These are phyloP conservation scores for Penicillium psychrosexuale DNA, from an alignment of 2,329 filamentous ascomycete genomes.

Conservation along the genomic window DNA sequence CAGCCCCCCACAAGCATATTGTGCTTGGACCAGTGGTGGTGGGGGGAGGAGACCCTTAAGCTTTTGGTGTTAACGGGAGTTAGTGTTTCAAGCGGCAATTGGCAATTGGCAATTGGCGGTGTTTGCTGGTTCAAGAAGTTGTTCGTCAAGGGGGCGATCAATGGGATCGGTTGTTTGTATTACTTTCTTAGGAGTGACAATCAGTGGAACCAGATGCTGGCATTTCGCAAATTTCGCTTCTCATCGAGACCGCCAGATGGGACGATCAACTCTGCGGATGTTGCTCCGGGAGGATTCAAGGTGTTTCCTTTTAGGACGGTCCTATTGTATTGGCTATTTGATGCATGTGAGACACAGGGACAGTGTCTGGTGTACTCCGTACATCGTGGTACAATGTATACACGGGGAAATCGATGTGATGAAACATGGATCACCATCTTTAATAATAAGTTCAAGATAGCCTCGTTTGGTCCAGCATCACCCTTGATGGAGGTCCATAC, in stretches of 20 bases:
- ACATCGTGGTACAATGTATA: background rate
- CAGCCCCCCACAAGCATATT: background rate
- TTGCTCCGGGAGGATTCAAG: slow-evolving; percentile 6
- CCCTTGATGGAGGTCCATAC: background rate
- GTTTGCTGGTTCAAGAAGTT: background rate
- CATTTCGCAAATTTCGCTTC: slow-evolving; percentile 10
- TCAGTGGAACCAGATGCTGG: slow-evolving; percentile 28
- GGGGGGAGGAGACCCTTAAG: slow-evolving; percentile 4
- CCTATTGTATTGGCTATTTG: background rate
- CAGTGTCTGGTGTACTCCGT: background rate
- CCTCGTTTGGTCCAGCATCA: background rate
- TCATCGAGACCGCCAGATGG: slow-evolving; percentile 4
- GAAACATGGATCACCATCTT: background rate
- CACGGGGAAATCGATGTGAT: background rate
- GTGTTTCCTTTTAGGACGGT: background rate
- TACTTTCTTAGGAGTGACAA: slow-evolving; percentile 24
- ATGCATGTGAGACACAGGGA: background rate
- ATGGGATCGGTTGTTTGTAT: slow-evolving; percentile 3
- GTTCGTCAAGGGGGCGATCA: background rate
- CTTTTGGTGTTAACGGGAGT: slow-evolving; percentile 4
- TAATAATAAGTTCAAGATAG: background rate
- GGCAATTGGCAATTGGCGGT: background rate
- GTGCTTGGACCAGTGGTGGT: slow-evolving; percentile 7
- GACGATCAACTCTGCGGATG: slow-evolving; percentile 11
- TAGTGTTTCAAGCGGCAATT: background rate